phyloP scores from a whole-genome alignment of 1,139 yeast genomes.

The Magnusiomyces tetraspermus region DNA sequence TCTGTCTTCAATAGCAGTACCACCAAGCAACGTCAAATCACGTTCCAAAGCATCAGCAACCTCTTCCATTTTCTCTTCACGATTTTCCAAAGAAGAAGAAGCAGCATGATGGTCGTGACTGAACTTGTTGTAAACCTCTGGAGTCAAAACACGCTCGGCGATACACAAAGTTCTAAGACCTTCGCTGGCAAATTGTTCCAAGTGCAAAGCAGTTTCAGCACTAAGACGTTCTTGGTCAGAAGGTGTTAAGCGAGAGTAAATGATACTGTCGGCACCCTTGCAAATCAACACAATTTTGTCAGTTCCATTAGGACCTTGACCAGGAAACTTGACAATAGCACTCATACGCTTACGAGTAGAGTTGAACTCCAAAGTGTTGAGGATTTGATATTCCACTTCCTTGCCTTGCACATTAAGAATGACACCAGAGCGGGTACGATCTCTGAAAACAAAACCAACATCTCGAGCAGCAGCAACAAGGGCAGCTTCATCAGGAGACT shows the following conservation, averaged over 20 bases:
- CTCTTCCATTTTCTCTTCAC: conserved; percentile 70
- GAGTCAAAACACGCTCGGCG: conserved; percentile 67
- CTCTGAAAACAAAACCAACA: conserved; percentile 73
- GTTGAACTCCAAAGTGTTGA: conserved; percentile 75
- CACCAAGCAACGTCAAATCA: conserved; percentile 71
- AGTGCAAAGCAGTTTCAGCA: conserved; percentile 74
- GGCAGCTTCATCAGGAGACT: conserved; percentile 98
- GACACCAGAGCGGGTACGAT: conserved; percentile 63
- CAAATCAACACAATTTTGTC: conserved; percentile 54
- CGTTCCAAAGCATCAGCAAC: conserved; percentile 77
- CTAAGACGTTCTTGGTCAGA: conserved; percentile 51
- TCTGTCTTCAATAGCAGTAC: conserved; percentile 96
- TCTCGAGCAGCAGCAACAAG: conserved; percentile 90
- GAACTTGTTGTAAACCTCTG: conserved; percentile 60
- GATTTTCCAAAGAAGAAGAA: conserved; percentile 55
- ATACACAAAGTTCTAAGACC: conserved; percentile 92
- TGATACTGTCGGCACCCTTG: conserved; percentile 93
- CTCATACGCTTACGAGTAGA: conserved; percentile 96
- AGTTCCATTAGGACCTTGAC: conserved; percentile 42
- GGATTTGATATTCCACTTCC: conserved; percentile 57
- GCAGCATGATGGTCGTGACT: conserved; percentile 60
- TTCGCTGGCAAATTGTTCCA: conserved; percentile 91
- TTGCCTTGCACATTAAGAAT: conserved; percentile 67
- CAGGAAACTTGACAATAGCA: conserved; percentile 58
- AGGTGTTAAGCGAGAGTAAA: conserved; percentile 59